Base-by-base conservation (phyloP, 768 basidiomycete species). In the Hydnomerulius pinastri region DNA sequence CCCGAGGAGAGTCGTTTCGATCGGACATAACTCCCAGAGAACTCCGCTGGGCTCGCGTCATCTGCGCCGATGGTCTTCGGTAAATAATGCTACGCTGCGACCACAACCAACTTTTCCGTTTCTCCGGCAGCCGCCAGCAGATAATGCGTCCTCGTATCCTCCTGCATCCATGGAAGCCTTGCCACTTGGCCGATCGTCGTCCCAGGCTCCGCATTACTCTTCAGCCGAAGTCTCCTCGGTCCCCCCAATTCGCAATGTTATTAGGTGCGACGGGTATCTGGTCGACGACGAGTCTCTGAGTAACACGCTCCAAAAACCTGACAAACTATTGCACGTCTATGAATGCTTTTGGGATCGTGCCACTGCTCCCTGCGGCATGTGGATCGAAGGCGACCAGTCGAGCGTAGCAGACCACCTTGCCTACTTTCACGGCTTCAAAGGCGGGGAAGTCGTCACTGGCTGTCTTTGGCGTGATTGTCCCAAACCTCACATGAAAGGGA, bases 331-430 rank as follows among this genome's bases (percentile, higher is more conserved):
- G 7, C 58, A 70, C 51, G 56, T 68, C 25, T 68, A 68, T 49
- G 61, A 68, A 36, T 68, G 67, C 27, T 56, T 62, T 40, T 70
- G 67, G 67, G 59, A 64, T 46, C 46, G 49, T 24, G 3, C 44
- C 25, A 46, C 64, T 37, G 40, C 66, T 0, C 50, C 68, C 2
- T 68, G 67, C 15, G 53, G 66, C 1, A 68, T 68, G 68, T 70
- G 68, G 60, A 65, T 68, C 30, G 68, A 68, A 42, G 68, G 68
- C 17, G 68, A 68, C 48, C 68, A 70, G 11, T 59, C 64, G 15
- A 62, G 54, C 51, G 64, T 70, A 20, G 66, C 66, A 9, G 67
- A 68, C 48, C 67, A 68, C 48, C 61, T 68, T 51, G 53, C 56
- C 10, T 64, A 61, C 43, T 68, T 64, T 30, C 67, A 68, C 47